A percentile compares a stretch with the other conserved stretches of the same genome.
Conservation (phyloP, 1,139 yeast species). For the Geotrichum klebahnii region DNA sequence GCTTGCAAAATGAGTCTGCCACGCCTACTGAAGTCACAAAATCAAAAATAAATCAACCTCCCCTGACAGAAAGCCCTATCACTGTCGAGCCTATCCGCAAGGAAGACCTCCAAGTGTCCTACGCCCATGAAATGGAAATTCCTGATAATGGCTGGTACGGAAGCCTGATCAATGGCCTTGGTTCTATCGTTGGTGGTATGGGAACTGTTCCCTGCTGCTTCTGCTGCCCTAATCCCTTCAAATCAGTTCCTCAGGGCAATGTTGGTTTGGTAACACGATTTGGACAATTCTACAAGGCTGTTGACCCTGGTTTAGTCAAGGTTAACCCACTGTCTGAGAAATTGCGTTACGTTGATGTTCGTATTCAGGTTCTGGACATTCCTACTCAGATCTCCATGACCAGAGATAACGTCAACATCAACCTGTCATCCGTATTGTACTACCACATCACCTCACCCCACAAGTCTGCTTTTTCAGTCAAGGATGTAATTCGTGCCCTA, state of each 20-base stretch:
- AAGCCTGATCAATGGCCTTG: conserved; percentile 45
- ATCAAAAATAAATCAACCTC: not conserved
- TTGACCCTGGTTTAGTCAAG: conserved; percentile 65
- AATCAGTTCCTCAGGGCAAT: conserved; percentile 60
- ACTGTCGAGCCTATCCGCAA: conserved; percentile 35
- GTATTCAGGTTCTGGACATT: conserved; percentile 59
- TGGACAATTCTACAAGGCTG: conserved; percentile 63
- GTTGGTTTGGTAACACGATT: conserved; percentile 67
- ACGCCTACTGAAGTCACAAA: not conserved
- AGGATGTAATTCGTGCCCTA: conserved; percentile 56
- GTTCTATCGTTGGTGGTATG: conserved; percentile 49
- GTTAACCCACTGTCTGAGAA: conserved; percentile 64
- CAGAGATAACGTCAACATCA: conserved; percentile 61
- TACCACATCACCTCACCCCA: conserved; percentile 68
- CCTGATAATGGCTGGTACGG: conserved; percentile 43
- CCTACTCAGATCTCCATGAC: conserved; percentile 69
- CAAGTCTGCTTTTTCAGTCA: conserved; percentile 59
- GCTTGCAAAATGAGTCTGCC: conserved; percentile 18
- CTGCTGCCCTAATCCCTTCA: conserved; percentile 59
- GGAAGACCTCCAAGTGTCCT: conserved; percentile 40
- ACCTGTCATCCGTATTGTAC: conserved; percentile 63
- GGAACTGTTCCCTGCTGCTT: conserved; percentile 59
- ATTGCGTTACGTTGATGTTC: conserved; percentile 51
- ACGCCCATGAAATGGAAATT: conserved; percentile 39
- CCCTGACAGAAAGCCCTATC: conserved; percentile 26